These are phyloP conservation scores for Ajuga chamaepitys DNA, from an alignment of 257 asterid genomes.

Conservation along the genomic window DNA sequence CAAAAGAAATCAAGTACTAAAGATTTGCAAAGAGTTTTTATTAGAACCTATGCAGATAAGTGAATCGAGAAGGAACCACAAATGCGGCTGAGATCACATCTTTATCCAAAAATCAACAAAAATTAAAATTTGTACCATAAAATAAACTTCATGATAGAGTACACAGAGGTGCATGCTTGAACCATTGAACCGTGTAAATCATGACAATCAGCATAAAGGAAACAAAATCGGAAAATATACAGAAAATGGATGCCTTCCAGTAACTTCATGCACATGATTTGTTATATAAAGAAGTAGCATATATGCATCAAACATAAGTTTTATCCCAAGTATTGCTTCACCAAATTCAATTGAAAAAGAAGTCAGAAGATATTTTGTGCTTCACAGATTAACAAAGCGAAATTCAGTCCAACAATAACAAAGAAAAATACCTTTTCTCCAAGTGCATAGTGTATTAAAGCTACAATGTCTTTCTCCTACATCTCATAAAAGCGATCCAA, in stretches of 20 bases:
- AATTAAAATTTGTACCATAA: neutral
- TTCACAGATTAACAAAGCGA: neutral
- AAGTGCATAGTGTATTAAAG: constrained; percentile 84
- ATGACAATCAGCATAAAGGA: neutral
- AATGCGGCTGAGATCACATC: neutral
- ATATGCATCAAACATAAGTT: neutral
- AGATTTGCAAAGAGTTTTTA: too few relatives aligned
- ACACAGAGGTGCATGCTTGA: too few relatives aligned
- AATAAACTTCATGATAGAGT: neutral
- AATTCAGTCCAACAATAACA: constrained; percentile 1
- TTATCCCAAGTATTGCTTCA: constrained; percentile 76
- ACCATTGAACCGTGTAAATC: neutral
- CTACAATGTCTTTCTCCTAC: constrained; percentile 91
- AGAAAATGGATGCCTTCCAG: neutral
- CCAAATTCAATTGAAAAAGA: constrained; percentile 46
- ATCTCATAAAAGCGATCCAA: constrained; percentile 80
- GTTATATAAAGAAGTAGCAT: neutral
- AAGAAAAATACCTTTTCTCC: constrained; percentile 79
- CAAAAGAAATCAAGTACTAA: too few relatives aligned
- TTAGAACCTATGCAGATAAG: too few relatives aligned
- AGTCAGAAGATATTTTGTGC: constrained; percentile 14
- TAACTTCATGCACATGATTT: neutral
- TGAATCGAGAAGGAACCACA: neutral
- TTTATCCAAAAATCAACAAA: neutral
- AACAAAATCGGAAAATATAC: neutral